Percentiles rank a stretch among this genome's conserved stretches.
These are phyloP conservation scores for Xylaria sp. DNA, from an alignment of 2,329 filamentous ascomycete species.

Conservation along the genomic window DNA sequence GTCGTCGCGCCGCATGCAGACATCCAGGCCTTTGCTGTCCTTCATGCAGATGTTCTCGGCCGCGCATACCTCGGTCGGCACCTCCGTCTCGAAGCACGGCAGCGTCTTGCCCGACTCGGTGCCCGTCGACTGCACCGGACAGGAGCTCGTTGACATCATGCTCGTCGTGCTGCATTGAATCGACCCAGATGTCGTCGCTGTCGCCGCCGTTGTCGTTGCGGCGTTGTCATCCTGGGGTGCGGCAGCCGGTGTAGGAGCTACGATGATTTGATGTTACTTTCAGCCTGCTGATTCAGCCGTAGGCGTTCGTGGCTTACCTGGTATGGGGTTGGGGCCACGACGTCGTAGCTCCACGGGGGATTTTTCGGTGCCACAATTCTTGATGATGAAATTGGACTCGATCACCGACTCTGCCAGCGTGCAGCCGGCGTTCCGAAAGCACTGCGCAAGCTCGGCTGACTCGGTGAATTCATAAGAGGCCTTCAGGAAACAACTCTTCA, in stretches of 20 bases:
- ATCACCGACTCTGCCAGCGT: slow-evolving; percentile 38
- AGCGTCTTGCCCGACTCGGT: slow-evolving; percentile 38
- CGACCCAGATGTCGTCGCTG: slow-evolving; percentile 6
- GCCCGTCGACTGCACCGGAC: slow-evolving; percentile 44
- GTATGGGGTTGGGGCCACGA: slow-evolving; percentile 24
- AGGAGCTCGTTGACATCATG: slow-evolving; percentile 41
- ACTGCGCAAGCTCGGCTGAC: slow-evolving; percentile 41
- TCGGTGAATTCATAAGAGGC: slow-evolving; percentile 35
- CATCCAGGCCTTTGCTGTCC: slow-evolving; percentile 41
- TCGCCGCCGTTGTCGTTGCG: slow-evolving; percentile 9
- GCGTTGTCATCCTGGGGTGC: slow-evolving; percentile 9
- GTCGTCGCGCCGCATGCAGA: slow-evolving; percentile 49
- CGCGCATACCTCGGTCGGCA: slow-evolving; percentile 44
- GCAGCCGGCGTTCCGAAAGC: slow-evolving; percentile 43
- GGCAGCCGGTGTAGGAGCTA: slow-evolving; percentile 16
- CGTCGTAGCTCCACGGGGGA: slow-evolving; percentile 28
- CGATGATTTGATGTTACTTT: background rate
- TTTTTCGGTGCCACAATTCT: slow-evolving; percentile 34
- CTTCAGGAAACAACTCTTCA: slow-evolving; percentile 47
- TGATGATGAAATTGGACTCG: slow-evolving; percentile 39
- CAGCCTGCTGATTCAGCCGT: background rate
- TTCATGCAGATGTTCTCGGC: slow-evolving; percentile 49
- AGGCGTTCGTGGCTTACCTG: slow-evolving; percentile 22
- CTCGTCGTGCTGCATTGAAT: slow-evolving; percentile 37
- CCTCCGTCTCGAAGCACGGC: slow-evolving; percentile 44